Evolutionary conservation across 805 yeast genomes (phyloP).

Genomic region (Wickerhamomyces subpelliculosus): DNA sequence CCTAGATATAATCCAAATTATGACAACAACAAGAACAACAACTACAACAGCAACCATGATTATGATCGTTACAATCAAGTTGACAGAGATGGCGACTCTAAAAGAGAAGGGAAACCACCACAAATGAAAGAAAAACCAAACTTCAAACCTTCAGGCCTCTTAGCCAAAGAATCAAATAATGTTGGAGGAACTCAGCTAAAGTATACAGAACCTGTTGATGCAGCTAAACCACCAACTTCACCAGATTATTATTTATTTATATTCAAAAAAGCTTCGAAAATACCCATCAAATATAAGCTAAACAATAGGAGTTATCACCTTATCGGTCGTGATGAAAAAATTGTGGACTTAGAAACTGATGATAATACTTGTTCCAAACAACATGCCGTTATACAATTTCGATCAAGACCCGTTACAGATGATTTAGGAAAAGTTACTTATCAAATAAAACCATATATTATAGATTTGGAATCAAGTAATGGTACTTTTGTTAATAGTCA

Average conservation of each 20-base stretch:
- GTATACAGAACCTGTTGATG: conserved; percentile 31
- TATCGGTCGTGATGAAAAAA: conserved; percentile 29
- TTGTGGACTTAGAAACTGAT: conserved; percentile 31
- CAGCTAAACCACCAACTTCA: conserved; percentile 21
- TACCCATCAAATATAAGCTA: conserved; percentile 19
- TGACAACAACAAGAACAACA: neutral
- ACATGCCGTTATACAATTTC: conserved; percentile 43
- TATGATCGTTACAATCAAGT: neutral
- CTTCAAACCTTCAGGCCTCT: conserved; percentile 35
- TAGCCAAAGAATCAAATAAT: conserved; percentile 33
- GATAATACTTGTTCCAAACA: conserved; percentile 35
- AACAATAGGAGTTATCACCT: conserved; percentile 23
- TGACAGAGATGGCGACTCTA: neutral
- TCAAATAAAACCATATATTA: conserved; percentile 28
- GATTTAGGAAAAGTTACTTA: neutral
- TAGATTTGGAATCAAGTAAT: conserved; percentile 41
- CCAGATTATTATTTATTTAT: conserved; percentile 23
- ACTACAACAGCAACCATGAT: too few relatives aligned
- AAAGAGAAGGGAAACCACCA: neutral
- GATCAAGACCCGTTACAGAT: conserved; percentile 13
- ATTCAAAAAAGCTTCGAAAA: conserved; percentile 22
- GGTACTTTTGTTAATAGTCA: conserved; percentile 38
- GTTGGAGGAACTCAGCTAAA: conserved; percentile 29
- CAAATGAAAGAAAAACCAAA: conserved; percentile 20
- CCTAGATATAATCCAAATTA: neutral